These are phyloP conservation scores for Emmonsiellopsis sp. DNA, from an alignment of 2,329 filamentous ascomycete genomes.

Conservation along the genomic window DNA sequence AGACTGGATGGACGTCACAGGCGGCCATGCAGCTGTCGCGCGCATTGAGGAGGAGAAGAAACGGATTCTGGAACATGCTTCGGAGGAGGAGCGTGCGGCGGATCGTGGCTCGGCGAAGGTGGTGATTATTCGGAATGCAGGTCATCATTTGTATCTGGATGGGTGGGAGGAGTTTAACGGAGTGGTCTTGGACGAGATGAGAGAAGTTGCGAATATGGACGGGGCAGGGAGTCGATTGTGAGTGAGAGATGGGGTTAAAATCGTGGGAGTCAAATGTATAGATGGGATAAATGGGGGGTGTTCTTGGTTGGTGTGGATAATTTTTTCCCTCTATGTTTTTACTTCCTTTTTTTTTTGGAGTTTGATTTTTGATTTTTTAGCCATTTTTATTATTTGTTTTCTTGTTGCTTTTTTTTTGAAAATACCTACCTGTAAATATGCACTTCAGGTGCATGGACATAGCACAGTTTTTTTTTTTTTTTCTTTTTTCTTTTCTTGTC, in stretches of 20 bases:
- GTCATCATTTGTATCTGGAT: slow-evolving; percentile 65
- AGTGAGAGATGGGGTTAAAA: background rate
- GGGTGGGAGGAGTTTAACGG: slow-evolving; percentile 61
- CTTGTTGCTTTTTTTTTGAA: too few species aligned
- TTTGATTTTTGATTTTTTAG: too few species aligned
- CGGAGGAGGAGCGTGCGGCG: slow-evolving; percentile 45
- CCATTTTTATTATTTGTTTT: too few species aligned
- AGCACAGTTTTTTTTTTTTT: too few species aligned
- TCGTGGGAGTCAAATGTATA: too few species aligned
- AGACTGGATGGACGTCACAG: slow-evolving; percentile 96
- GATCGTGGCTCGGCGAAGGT: slow-evolving; percentile 82
- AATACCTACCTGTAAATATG: too few species aligned
- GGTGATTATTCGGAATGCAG: slow-evolving; percentile 61
- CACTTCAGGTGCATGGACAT: too few species aligned
- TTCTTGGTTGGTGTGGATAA: too few species aligned
- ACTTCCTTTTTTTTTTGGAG: too few species aligned
- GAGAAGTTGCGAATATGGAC: slow-evolving; percentile 40
- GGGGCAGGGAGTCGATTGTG: background rate
- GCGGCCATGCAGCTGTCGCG: slow-evolving; percentile 69
- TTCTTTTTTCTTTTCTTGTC: too few species aligned
- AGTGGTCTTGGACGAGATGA: slow-evolving; percentile 57
- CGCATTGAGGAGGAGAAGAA: slow-evolving; percentile 62
- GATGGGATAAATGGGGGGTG: too few species aligned
- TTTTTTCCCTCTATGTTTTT: too few species aligned
- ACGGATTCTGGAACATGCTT: slow-evolving; percentile 49